phyloP scores from a whole-genome alignment of 495 filamentous ascomycete genomes.

The Acidomyces sp. region DNA sequence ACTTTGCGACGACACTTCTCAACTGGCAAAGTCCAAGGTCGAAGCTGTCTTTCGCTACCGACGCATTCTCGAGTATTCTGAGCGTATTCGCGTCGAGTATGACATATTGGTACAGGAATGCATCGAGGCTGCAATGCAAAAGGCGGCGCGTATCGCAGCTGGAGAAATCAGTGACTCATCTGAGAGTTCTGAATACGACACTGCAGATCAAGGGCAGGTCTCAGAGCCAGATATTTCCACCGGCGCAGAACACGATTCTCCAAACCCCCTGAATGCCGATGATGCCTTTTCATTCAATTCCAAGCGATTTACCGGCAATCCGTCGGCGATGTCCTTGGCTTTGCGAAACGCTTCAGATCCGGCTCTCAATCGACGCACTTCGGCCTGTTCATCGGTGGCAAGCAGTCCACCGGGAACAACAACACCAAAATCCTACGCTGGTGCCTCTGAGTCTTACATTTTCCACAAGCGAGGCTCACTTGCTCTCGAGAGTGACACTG shows the following conservation, averaged over 20 bases:
- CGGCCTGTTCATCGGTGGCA: constrained; percentile 57
- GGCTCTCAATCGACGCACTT: constrained; percentile 34
- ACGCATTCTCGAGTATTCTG: constrained; percentile 86
- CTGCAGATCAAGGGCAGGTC: constrained; percentile 33
- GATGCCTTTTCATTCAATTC: constrained; percentile 22
- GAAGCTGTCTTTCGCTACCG: constrained; percentile 85
- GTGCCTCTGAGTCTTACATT: neutral
- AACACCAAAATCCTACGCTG: constrained; percentile 44
- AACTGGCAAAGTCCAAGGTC: constrained; percentile 69
- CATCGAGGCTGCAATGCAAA: constrained; percentile 79
- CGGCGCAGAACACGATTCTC: neutral
- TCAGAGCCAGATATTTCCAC: neutral
- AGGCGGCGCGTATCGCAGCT: constrained; percentile 75
- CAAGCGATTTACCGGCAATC: constrained; percentile 29
- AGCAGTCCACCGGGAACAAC: constrained; percentile 75
- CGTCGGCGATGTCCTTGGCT: constrained; percentile 45
- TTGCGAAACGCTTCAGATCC: constrained; percentile 36
- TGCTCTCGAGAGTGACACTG: constrained; percentile 63
- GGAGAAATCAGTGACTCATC: constrained; percentile 68
- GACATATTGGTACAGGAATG: constrained; percentile 84
- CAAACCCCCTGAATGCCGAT: constrained; percentile 18
- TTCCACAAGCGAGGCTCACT: constrained; percentile 53
- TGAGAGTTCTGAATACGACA: constrained; percentile 24
- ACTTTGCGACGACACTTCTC: constrained; percentile 77
- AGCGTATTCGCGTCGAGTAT: constrained; percentile 88